These are phyloP conservation scores for Glycine tomentella DNA, from an alignment of 306 rosid species.

Conservation along the genomic window DNA sequence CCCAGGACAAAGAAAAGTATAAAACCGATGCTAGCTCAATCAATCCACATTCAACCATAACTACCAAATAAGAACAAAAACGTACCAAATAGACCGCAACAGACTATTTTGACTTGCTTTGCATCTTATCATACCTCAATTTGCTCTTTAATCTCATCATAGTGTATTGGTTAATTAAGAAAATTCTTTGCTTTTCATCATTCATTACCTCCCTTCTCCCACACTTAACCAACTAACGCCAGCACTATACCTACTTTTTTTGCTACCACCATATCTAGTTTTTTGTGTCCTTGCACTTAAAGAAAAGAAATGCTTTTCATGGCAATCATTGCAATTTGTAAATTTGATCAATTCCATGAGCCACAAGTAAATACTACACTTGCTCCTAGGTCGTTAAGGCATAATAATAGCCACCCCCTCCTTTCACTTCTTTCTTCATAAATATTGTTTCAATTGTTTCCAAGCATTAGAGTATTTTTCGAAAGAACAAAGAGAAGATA, in stretches of 20 bases:
- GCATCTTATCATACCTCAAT: constrained; percentile 45
- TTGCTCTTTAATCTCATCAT: constrained; percentile 48
- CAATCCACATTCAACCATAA: constrained; percentile 37
- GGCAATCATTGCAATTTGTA: constrained; percentile 41
- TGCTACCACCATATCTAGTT: constrained; percentile 48
- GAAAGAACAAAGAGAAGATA: neutral
- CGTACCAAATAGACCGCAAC: constrained; percentile 40
- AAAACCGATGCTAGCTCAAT: constrained; percentile 41
- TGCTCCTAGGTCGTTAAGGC: constrained; percentile 50
- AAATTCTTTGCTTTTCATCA: constrained; percentile 61
- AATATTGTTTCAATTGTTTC: constrained; percentile 32
- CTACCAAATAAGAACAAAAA: constrained; percentile 30
- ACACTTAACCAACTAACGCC: constrained; percentile 96
- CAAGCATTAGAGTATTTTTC: constrained; percentile 28
- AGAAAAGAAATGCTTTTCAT: constrained; percentile 67
- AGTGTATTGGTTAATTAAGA: constrained; percentile 51
- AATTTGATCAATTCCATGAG: neutral
- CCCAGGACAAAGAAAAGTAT: constrained; percentile 37
- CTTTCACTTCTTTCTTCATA: constrained; percentile 36
- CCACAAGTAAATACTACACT: too few relatives aligned
- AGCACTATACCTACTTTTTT: constrained; percentile 68
- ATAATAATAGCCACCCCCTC: constrained; percentile 7
- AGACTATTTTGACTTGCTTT: constrained; percentile 46
- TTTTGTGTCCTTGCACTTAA: constrained; percentile 78
- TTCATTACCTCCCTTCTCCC: constrained; percentile 79